Percentiles rank a stretch among this genome's conserved stretches.
These are phyloP conservation scores for Cystobasidium pallidum DNA, from an alignment of 1,284 basidiomycete genomes.

Conservation along the genomic window DNA sequence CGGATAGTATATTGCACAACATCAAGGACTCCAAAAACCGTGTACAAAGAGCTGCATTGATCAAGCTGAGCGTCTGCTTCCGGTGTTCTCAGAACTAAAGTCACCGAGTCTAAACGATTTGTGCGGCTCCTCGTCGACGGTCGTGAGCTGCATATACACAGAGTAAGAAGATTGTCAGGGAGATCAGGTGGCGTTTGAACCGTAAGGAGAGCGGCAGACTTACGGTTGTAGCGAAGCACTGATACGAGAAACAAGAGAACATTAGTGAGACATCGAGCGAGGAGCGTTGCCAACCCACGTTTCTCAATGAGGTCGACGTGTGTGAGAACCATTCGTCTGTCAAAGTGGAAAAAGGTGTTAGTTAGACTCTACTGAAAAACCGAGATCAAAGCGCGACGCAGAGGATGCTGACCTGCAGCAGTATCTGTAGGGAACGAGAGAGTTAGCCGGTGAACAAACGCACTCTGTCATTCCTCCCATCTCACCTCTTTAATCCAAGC, in stretches of 20 bases:
- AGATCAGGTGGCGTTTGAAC: not conserved
- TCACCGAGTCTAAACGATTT: not conserved
- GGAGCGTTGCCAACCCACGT: conserved; percentile 7
- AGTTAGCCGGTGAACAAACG: not conserved
- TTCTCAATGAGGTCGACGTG: conserved; percentile 66
- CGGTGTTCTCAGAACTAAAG: not conserved
- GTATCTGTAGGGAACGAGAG: not conserved
- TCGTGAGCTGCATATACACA: conserved; percentile 7
- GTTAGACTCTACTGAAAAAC: too few relatives aligned
- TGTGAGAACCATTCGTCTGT: conserved; percentile 91
- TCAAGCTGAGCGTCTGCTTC: not conserved
- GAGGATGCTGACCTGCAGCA: conserved; percentile 33
- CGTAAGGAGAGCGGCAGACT: not conserved
- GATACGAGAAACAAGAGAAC: too few relatives aligned
- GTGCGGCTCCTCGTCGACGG: conserved; percentile 13
- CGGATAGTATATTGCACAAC: not conserved
- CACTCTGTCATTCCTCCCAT: not conserved
- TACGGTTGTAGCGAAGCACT: conserved; percentile 40
- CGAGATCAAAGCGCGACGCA: too few relatives aligned
- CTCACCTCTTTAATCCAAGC: conserved; percentile 71
- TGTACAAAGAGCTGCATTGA: not conserved
- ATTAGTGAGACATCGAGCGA: too few relatives aligned
- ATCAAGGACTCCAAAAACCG: not conserved
- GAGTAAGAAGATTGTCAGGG: not conserved
- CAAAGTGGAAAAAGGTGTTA: not conserved